phyloP scores from a whole-genome alignment of 116 monocot species.

The Iris pallida region DNA sequence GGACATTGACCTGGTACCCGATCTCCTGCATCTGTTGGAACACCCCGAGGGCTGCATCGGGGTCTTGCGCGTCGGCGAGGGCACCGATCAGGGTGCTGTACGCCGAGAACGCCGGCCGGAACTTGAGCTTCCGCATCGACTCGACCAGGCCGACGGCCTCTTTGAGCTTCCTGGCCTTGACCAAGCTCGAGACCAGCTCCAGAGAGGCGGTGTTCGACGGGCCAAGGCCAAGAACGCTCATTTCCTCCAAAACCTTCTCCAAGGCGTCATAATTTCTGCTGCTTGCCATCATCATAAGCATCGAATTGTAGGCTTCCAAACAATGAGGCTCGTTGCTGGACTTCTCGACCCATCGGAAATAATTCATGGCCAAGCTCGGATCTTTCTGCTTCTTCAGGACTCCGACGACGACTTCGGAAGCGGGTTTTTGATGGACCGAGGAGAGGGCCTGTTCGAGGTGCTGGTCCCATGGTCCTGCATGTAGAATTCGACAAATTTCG shows the following conservation, averaged over 20 bases:
- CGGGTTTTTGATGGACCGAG: slow-evolving; percentile 20
- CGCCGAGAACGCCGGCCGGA: slow-evolving; percentile 52
- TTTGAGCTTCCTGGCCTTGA: slow-evolving; percentile 23
- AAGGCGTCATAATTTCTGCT: slow-evolving; percentile 23
- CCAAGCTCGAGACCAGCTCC: slow-evolving; percentile 27
- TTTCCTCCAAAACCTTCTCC: slow-evolving; percentile 44
- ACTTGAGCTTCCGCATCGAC: slow-evolving; percentile 38
- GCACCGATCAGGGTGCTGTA: slow-evolving; percentile 46
- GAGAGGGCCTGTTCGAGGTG: slow-evolving; percentile 28
- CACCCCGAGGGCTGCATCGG: slow-evolving; percentile 38
- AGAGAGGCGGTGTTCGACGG: slow-evolving; percentile 23
- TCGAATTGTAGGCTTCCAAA: slow-evolving; percentile 30
- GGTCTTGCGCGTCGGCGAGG: slow-evolving; percentile 33
- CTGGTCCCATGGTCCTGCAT: slow-evolving; percentile 12
- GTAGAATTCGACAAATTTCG: slow-evolving; percentile 34
- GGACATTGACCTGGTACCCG: slow-evolving; percentile 48
- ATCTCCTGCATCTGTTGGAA: slow-evolving; percentile 58
- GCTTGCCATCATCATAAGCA: slow-evolving; percentile 30
- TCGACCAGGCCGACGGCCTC: slow-evolving; percentile 31
- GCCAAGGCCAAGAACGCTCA: slow-evolving; percentile 44
- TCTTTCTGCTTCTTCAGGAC: slow-evolving; percentile 35
- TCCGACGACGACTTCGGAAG: slow-evolving; percentile 26
- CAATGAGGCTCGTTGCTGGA: slow-evolving; percentile 22
- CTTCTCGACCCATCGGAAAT: slow-evolving; percentile 38
- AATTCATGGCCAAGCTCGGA: slow-evolving; percentile 27